phyloP scores from a whole-genome alignment of 2,329 filamentous ascomycete species.

The Endoconidiophora laricicola region DNA sequence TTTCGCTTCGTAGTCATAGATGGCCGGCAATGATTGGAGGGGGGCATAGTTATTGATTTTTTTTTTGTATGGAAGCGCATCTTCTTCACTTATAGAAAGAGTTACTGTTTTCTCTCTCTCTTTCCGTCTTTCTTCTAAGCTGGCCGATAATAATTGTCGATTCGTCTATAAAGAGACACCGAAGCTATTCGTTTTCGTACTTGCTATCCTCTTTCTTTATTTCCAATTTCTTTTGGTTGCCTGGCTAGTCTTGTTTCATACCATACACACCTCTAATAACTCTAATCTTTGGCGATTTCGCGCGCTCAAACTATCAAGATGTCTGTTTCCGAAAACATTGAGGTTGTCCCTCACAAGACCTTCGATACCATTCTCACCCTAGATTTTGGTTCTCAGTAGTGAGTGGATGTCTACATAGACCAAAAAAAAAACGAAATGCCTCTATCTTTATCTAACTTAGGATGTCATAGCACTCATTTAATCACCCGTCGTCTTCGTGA shows the following conservation, averaged over 20 bases:
- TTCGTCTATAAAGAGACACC: background rate
- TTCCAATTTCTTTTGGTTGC: background rate
- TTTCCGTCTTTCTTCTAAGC: background rate
- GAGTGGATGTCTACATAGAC: background rate
- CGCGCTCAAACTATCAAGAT: background rate
- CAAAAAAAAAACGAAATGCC: background rate
- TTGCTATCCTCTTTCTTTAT: background rate
- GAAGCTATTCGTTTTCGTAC: background rate
- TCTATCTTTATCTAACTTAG: background rate
- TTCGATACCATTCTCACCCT: slow-evolving; percentile 49
- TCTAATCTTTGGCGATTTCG: background rate
- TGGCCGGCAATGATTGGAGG: background rate
- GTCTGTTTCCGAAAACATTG: slow-evolving; percentile 5
- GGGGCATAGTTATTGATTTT: background rate
- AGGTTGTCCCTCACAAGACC: slow-evolving; percentile 20
- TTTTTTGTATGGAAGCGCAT: background rate
- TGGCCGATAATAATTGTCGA: background rate
- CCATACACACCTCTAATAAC: background rate
- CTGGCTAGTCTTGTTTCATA: background rate
- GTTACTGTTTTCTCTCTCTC: background rate
- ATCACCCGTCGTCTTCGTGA: slow-evolving; percentile 61
- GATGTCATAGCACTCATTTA: slow-evolving; percentile 51
- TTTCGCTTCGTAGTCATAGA: slow-evolving; percentile 3
- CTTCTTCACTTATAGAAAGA: background rate
- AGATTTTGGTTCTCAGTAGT: slow-evolving; percentile 40